These are phyloP conservation scores for Cucurbita ficifolia DNA, from an alignment of 306 rosid species.

Conservation along the genomic window DNA sequence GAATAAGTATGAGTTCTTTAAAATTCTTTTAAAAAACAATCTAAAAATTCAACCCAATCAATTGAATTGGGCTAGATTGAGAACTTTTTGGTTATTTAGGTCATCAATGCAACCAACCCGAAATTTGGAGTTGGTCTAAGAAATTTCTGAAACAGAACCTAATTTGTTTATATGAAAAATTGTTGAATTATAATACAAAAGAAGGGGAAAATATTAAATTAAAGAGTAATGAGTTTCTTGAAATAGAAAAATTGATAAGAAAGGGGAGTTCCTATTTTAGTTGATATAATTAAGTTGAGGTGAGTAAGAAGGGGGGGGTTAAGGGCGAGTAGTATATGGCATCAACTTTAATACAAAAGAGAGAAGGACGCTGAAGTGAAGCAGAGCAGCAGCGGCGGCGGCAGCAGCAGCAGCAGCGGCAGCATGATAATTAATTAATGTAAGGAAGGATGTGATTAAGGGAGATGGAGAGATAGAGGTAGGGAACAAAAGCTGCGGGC, in stretches of 20 bases:
- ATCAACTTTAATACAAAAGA: neutral
- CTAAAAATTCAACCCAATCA: too few relatives aligned
- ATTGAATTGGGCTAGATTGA: too few relatives aligned
- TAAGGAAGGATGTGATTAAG: neutral
- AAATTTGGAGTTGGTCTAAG: too few relatives aligned
- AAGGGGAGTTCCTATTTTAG: neutral
- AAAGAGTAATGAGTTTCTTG: neutral
- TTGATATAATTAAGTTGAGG: neutral
- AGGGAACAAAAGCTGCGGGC: conserved; percentile 1
- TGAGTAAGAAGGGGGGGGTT: neutral
- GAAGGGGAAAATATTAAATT: too few relatives aligned
- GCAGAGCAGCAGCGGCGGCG: neutral
- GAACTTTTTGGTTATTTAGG: too few relatives aligned
- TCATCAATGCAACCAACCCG: too few relatives aligned
- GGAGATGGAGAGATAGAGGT: neutral
- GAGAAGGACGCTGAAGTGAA: neutral
- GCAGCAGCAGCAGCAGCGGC: neutral
- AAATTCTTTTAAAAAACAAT: too few relatives aligned
- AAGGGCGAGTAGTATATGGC: neutral
- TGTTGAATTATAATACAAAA: too few relatives aligned
- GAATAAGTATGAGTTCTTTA: too few relatives aligned
- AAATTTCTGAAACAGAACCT: too few relatives aligned
- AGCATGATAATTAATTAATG: neutral
- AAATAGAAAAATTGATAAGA: neutral
- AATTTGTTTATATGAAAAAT: too few relatives aligned